A percentile compares a stretch with the other conserved stretches of the same genome.
Conservation (phyloP, 164 flowering plant genomes). For the Liquidambar formosana region DNA sequence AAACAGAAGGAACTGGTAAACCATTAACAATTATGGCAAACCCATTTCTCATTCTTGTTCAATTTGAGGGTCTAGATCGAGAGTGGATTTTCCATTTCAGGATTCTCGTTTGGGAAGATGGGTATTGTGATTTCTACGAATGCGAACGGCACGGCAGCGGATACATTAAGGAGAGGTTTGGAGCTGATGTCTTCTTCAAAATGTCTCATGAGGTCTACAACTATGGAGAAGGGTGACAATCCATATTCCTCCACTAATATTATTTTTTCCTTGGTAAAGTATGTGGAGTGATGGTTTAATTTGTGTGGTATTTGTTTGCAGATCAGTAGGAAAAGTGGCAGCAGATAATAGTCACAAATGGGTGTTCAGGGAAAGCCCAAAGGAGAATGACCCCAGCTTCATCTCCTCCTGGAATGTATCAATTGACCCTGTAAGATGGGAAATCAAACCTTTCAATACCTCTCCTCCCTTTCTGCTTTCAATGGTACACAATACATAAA, state of each 20-base stretch:
- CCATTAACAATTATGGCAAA: background rate
- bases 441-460: background rate
- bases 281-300: background rate
- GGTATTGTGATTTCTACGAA: constrained; percentile 68
- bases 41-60: constrained; percentile 7
- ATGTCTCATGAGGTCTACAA: constrained; percentile 85
- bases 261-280: background rate
- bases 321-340: constrained; percentile 77
- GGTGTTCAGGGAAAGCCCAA: constrained; percentile 52
- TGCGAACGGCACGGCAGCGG: constrained; percentile 53
- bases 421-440: constrained; percentile 71
- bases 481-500: background rate
- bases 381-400: constrained; percentile 44
- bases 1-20: constrained; percentile 86
- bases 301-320: constrained; percentile 24
- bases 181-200: constrained; percentile 78
- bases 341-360: constrained; percentile 83
- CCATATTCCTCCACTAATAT: background rate
- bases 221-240: constrained; percentile 79
- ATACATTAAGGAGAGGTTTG: constrained; percentile 50
- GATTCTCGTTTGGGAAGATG: constrained; percentile 94
- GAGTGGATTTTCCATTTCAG: constrained; percentile 32
- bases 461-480: background rate
- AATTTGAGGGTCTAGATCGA: constrained; percentile 9
- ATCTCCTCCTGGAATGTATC: constrained; percentile 66